These are phyloP conservation scores for Fragaria iinumae DNA, from an alignment of 306 rosid species.

Conservation along the genomic window DNA sequence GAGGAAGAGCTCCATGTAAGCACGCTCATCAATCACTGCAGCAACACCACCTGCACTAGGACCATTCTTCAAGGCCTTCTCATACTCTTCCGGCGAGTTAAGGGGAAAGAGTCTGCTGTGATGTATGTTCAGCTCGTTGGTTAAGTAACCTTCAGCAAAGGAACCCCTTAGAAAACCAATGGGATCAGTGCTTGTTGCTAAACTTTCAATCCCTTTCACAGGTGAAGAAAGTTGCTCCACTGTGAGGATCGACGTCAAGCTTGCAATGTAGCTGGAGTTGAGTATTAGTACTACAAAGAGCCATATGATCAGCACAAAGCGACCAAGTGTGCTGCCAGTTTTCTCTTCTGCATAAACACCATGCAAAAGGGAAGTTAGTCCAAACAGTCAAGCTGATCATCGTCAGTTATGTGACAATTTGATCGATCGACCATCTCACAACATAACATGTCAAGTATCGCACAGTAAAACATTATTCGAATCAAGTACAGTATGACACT, in stretches of 20 bases:
- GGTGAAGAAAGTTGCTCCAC: conserved; percentile 68
- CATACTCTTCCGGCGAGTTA: conserved; percentile 46
- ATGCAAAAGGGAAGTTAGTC: neutral
- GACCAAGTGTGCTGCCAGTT: conserved; percentile 24
- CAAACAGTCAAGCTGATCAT: too few species aligned
- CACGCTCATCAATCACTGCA: conserved; percentile 65
- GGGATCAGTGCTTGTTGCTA: conserved; percentile 44
- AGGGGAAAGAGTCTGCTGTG: conserved; percentile 59
- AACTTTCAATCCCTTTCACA: conserved; percentile 63
- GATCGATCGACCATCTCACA: neutral
- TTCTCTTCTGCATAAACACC: conserved; percentile 25
- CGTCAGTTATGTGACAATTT: neutral
- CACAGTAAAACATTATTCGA: neutral
- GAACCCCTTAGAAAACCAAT: conserved; percentile 54
- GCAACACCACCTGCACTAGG: conserved; percentile 59
- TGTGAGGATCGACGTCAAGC: conserved; percentile 40
- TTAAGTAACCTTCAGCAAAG: conserved; percentile 44
- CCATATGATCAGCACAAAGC: conserved; percentile 34
- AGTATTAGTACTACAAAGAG: conserved; percentile 30
- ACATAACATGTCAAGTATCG: neutral
- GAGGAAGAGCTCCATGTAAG: conserved; percentile 68
- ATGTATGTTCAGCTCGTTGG: conserved; percentile 46
- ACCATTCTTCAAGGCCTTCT: conserved; percentile 50
- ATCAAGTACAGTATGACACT: neutral
- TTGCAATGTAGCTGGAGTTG: conserved; percentile 35